Conservation (phyloP, 1,139 yeast species). For the Pichia sp. region DNA sequence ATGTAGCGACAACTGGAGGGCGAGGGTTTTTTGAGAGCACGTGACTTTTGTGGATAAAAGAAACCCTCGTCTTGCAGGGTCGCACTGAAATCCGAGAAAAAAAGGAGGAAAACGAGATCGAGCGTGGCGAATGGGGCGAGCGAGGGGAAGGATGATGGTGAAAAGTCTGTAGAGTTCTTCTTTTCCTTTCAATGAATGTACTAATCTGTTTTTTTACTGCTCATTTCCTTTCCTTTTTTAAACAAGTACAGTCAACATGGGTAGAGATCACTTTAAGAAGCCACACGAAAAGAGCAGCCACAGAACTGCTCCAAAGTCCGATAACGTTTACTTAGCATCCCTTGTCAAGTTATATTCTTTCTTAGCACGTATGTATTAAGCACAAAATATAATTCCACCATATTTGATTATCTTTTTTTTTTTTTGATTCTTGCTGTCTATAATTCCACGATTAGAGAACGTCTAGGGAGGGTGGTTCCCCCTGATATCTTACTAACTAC, state of each 20-base stretch:
- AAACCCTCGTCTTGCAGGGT: background rate
- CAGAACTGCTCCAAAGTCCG: slow-evolving; percentile 99
- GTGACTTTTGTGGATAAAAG: background rate
- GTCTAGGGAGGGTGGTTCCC: background rate
- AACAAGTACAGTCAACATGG: slow-evolving; percentile 50
- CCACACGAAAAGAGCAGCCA: slow-evolving; percentile 95
- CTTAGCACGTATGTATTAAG: slow-evolving; percentile 87
- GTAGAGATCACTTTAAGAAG: slow-evolving; percentile 95
- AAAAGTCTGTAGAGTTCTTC: no score
- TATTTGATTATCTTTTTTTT: background rate
- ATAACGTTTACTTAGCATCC: slow-evolving; percentile 96
- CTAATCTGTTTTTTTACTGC: background rate
- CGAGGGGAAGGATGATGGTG: no score
- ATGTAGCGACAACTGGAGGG: background rate
- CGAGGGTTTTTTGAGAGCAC: background rate
- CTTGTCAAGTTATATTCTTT: slow-evolving; percentile 97
- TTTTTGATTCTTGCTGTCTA: slow-evolving; percentile 21
- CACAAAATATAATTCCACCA: background rate
- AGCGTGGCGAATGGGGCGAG: no score
- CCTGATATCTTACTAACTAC: background rate
- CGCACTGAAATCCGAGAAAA: no score
- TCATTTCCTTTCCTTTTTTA: background rate
- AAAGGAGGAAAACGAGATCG: no score
- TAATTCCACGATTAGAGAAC: slow-evolving; percentile 6
- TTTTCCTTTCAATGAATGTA: background rate